Conservation (phyloP, 2,329 filamentous ascomycete species). For the Clonostachys solani region DNA sequence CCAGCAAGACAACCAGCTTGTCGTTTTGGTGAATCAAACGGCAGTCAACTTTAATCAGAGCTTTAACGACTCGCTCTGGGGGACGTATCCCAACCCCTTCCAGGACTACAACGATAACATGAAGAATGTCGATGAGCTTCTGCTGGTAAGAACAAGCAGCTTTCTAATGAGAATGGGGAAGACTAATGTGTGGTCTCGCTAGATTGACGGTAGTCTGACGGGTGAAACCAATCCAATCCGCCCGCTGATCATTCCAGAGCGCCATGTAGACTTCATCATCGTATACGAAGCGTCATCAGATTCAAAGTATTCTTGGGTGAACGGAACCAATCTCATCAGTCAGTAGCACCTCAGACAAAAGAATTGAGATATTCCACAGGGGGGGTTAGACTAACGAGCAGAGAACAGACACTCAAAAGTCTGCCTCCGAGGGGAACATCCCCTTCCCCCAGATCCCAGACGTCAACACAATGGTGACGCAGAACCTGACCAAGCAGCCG, state of each 20-base stretch:
- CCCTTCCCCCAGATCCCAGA: constrained; percentile 18
- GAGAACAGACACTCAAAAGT: constrained; percentile 6
- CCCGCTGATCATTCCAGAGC: constrained; percentile 16
- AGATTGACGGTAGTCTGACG: constrained; percentile 21
- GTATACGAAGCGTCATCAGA: constrained; percentile 21
- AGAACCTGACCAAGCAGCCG: constrained; percentile 15
- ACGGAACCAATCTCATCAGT: constrained; percentile 18
- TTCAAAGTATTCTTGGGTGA: constrained; percentile 14
- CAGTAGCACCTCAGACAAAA: background rate
- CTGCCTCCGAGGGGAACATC: constrained; percentile 14
- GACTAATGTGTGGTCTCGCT: background rate
- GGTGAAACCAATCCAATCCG: constrained; percentile 21
- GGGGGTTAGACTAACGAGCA: background rate
- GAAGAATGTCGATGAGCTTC: constrained; percentile 13
- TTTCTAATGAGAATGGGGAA: background rate
- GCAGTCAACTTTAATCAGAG: constrained; percentile 15
- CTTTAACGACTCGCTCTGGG: constrained; percentile 21
- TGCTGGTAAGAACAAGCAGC: constrained; percentile 10
- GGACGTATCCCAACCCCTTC: constrained; percentile 23
- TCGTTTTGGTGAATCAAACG: constrained; percentile 13
- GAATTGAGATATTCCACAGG: background rate
- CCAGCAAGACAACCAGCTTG: constrained; percentile 10
- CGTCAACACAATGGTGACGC: constrained; percentile 15
- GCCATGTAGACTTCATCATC: constrained; percentile 19
- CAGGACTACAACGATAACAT: constrained; percentile 16